Conservation (phyloP, 495 filamentous ascomycete species). For the Neurospora sp. region DNA sequence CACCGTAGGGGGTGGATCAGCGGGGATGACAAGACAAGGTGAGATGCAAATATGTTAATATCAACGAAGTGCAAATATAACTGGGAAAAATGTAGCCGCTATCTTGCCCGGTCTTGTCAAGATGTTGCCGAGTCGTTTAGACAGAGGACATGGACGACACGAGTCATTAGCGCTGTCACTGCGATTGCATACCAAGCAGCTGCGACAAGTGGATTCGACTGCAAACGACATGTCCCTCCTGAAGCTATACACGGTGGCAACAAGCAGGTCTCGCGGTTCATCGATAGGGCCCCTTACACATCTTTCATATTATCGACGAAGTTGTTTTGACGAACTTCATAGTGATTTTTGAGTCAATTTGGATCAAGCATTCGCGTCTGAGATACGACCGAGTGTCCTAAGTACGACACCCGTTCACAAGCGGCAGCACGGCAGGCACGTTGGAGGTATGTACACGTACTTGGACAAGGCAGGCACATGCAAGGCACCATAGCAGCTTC, state of each 20-base stretch:
- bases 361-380: not conserved
- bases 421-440: not conserved
- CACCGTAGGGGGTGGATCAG: not conserved
- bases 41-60: not conserved
- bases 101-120: not conserved
- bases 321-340: not conserved
- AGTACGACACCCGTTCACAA: not conserved
- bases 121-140: not conserved
- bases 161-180: not conserved
- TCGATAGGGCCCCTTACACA: not conserved
- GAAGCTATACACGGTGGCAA: not conserved
- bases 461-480: not conserved
- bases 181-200: not conserved
- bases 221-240: not conserved
- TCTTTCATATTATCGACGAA: not conserved
- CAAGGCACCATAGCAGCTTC: not conserved
- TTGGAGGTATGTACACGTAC: too few relatives aligned
- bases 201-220: not conserved
- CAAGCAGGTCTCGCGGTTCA: not conserved
- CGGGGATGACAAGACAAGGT: not conserved
- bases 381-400: not conserved
- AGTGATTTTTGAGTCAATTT: not conserved
- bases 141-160: not conserved
- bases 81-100: not conserved
- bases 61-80: not conserved